Evolutionary conservation across 352 stramenopile genomes (phyloP).

Genomic region (Globisporangium camurandrum): DNA sequence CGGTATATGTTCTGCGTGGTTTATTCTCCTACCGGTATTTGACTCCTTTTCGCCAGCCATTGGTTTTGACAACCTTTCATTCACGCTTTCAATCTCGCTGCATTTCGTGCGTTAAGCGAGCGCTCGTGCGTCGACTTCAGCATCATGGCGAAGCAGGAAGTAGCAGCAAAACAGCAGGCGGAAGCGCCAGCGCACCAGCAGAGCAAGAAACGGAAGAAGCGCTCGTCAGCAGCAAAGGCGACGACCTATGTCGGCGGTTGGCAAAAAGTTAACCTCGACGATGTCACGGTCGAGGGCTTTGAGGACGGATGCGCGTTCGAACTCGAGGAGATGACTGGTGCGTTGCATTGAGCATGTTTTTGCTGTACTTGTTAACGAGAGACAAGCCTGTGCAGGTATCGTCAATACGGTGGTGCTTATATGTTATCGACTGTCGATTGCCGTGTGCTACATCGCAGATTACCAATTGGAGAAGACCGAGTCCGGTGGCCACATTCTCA

Average conservation of each 20-base stretch:
- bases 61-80: not conserved
- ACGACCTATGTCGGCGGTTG: conserved; percentile 25
- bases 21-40: no score
- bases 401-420: not conserved
- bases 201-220: conserved; percentile 67
- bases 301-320: conserved; percentile 80
- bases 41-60: no score
- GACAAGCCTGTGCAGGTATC: no score
- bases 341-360: no score
- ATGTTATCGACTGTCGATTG: not conserved
- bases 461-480: conserved; percentile 56
- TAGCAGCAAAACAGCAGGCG: not conserved
- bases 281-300: conserved; percentile 75
- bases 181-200: conserved; percentile 5
- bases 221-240: conserved; percentile 5
- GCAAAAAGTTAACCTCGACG: conserved; percentile 63
- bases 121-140: no score
- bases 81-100: not conserved
- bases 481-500: conserved; percentile 46
- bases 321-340: conserved; percentile 76
- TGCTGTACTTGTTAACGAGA: no score
- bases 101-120: no score
- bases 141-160: not conserved
- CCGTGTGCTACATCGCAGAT: no score
- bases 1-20: no score